phyloP scores from a whole-genome alignment of 768 basidiomycete genomes.

The Lyophyllum shimeji region DNA sequence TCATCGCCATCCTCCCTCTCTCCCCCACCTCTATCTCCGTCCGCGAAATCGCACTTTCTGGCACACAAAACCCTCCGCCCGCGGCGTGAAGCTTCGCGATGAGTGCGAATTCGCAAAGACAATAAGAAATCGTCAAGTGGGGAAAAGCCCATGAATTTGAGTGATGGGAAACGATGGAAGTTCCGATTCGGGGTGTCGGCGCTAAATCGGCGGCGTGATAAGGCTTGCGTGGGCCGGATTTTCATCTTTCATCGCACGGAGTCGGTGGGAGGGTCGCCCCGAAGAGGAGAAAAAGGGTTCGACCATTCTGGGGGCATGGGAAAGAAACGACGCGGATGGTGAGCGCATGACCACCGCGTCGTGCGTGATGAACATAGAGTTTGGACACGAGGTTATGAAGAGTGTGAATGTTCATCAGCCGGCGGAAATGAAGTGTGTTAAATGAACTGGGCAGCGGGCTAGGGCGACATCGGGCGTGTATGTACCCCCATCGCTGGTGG shows the following conservation, averaged over 20 bases:
- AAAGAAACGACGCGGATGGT: neutral
- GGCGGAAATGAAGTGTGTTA: conserved; percentile 2
- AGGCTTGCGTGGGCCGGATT: neutral
- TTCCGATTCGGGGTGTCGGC: conserved; percentile 2
- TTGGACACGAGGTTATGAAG: conserved; percentile 1
- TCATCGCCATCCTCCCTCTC: neutral
- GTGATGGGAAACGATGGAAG: neutral
- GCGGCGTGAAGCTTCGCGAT: neutral
- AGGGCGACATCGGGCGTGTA: conserved; percentile 1
- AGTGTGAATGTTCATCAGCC: conserved; percentile 5
- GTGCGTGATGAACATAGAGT: conserved; percentile 1
- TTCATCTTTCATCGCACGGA: neutral
- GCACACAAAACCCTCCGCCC: conserved; percentile 1
- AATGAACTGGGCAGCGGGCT: conserved; percentile 13
- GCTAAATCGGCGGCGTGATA: conserved; percentile 3
- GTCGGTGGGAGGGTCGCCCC: conserved; percentile 5
- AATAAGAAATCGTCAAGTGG: conserved; percentile 10
- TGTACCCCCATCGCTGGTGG: conserved; percentile 10
- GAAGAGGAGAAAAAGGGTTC: neutral
- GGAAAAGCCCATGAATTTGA: conserved; percentile 1
- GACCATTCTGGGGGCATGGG: conserved; percentile 1
- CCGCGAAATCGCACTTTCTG: conserved; percentile 1
- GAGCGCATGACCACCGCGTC: conserved; percentile 4
- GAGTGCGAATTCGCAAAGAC: neutral
- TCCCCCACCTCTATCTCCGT: neutral